phyloP scores from a whole-genome alignment of 2,329 filamentous ascomycete genomes.

The Colletotrichum aenigma region DNA sequence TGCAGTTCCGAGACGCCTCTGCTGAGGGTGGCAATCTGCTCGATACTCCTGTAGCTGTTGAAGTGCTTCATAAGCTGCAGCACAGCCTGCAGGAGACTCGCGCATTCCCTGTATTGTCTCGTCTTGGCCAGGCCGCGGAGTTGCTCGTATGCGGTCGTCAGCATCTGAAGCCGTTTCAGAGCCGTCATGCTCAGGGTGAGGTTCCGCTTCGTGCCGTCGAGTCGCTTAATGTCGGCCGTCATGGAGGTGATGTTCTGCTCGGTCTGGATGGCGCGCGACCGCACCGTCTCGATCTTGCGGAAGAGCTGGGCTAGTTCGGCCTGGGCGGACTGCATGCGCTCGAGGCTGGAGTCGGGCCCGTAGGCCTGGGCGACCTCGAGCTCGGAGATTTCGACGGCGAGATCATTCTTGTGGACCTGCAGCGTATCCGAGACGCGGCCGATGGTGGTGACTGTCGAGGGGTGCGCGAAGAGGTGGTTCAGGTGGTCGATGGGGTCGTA shows the following conservation, averaged over 20 bases:
- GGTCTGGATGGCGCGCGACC: constrained; percentile 85
- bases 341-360: constrained; percentile 84
- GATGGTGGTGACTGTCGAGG: constrained; percentile 81
- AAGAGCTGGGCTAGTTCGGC: constrained; percentile 89
- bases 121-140: constrained; percentile 81
- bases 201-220: constrained; percentile 96
- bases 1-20: constrained; percentile 94
- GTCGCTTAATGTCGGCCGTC: constrained; percentile 97
- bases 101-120: constrained; percentile 93
- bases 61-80: constrained; percentile 98
- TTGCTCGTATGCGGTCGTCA: constrained; percentile 99
- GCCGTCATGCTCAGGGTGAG: constrained; percentile 97
- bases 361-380: constrained; percentile 81
- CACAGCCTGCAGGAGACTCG: constrained; percentile 90
- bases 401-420: constrained; percentile 76
- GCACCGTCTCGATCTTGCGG: constrained; percentile 92
- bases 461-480: constrained; percentile 91
- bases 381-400: constrained; percentile 76
- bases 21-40: constrained; percentile 93
- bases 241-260: constrained; percentile 97
- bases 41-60: constrained; percentile 95
- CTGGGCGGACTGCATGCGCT: constrained; percentile 90
- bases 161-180: constrained; percentile 95
- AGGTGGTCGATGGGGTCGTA: constrained; percentile 94
- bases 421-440: constrained; percentile 76